Conservation (phyloP, 148 eudicot species). For the Vaccinium vitisidaea region DNA sequence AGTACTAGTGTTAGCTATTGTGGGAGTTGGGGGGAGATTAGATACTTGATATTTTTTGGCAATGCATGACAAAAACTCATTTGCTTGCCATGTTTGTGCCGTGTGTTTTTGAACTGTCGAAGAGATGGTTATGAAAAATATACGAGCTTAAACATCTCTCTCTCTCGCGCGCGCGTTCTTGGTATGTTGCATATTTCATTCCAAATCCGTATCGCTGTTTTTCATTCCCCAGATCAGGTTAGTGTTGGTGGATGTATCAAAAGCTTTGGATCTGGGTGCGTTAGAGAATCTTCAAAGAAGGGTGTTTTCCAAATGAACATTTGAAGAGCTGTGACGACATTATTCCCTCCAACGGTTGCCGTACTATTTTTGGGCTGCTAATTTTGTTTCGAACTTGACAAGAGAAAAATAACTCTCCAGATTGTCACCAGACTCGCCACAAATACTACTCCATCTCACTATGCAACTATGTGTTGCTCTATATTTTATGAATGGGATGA, state of each 20-base stretch:
- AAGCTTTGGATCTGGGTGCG: neutral
- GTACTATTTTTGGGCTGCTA: no score
- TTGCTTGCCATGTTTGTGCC: constrained; percentile 7
- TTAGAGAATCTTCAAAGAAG: neutral
- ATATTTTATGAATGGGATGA: no score
- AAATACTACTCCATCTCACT: no score
- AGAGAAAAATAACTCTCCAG: no score
- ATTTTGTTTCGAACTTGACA: no score
- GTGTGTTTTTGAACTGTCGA: neutral
- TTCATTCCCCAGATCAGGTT: neutral
- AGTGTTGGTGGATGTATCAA: neutral
- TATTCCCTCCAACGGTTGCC: no score
- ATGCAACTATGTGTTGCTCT: no score
- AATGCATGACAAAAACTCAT: constrained; percentile 9
- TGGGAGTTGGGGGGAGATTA: neutral
- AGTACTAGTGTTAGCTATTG: neutral
- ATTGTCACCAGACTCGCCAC: no score
- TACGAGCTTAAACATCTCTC: neutral
- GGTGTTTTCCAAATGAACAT: no score
- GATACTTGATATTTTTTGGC: constrained; percentile 15
- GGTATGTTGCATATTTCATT: neutral
- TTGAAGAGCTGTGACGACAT: no score
- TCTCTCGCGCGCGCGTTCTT: neutral
- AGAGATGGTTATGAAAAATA: neutral
- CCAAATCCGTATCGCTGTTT: neutral